Percentiles rank a stretch among this genome's conserved stretches.
Evolutionary conservation across 192 early-diverging fungal species (phyloP).

Genomic region (Linnemannia exigua): DNA sequence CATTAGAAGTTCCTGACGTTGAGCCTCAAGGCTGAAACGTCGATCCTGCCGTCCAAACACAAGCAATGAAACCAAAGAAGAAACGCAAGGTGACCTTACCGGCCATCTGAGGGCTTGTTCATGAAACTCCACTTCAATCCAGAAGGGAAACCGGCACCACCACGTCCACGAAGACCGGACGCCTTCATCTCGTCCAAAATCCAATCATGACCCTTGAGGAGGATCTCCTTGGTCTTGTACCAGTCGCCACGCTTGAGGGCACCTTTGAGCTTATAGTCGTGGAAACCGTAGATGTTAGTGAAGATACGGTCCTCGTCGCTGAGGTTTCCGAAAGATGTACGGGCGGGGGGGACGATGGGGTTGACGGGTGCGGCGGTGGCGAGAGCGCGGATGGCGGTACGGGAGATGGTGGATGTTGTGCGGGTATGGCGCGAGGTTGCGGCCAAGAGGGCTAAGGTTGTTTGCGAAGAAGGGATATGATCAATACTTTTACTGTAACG

Average conservation of each 20-base stretch:
- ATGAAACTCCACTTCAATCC: constrained; percentile 99
- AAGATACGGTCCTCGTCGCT: constrained; percentile 97
- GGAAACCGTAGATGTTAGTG: constrained; percentile 95
- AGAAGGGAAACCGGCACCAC: constrained; percentile 98
- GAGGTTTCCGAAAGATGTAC: constrained; percentile 76
- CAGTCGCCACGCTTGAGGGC: constrained; percentile 97
- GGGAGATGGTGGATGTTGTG: not conserved
- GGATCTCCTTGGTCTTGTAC: constrained; percentile 99
- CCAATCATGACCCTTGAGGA: constrained; percentile 97
- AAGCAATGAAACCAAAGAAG: not conserved
- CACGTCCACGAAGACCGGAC: constrained; percentile 93
- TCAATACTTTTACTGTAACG: not conserved
- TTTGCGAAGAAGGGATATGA: not conserved
- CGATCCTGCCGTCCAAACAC: not conserved
- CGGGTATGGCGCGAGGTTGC: constrained; percentile 4
- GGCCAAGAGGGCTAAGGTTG: constrained; percentile 5
- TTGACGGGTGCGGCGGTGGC: constrained; percentile 50
- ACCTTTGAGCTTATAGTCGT: constrained; percentile 91
- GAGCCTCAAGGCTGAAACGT: no score
- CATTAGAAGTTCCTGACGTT: no score
- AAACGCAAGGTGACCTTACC: constrained; percentile 53
- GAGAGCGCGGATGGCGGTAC: constrained; percentile 42
- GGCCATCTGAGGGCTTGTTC: constrained; percentile 92
- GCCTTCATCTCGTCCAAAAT: constrained; percentile 98
- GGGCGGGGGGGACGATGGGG: constrained; percentile 51